Percentiles rank a stretch among this genome's conserved stretches.
Conservation (phyloP, 805 yeast genomes). For the Lipomyces mesembrius region DNA sequence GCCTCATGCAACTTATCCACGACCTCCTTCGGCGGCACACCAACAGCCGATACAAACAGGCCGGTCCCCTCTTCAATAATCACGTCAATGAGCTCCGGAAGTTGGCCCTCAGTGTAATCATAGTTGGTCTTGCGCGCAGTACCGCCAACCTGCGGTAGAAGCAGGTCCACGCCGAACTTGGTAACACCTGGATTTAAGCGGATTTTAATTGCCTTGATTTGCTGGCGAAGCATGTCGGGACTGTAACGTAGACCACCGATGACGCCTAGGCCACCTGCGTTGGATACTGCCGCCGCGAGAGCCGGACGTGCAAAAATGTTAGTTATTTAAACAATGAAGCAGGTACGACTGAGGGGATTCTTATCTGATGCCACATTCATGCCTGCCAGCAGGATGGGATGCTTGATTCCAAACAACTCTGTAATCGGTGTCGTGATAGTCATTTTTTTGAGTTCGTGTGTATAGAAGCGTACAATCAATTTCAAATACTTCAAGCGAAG, state of each 20-base stretch:
- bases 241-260: constrained; percentile 41
- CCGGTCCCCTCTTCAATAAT: constrained; percentile 39
- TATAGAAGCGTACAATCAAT: neutral
- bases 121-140: constrained; percentile 41
- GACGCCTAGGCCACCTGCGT: constrained; percentile 43
- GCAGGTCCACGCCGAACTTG: constrained; percentile 41
- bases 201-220: constrained; percentile 38
- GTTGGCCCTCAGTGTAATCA: constrained; percentile 40
- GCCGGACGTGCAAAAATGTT: constrained; percentile 35
- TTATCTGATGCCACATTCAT: constrained; percentile 42
- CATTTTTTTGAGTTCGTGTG: constrained; percentile 12
- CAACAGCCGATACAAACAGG: constrained; percentile 41
- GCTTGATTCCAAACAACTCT: constrained; percentile 38
- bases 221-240: constrained; percentile 40
- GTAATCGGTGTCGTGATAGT: constrained; percentile 40
- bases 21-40: constrained; percentile 40
- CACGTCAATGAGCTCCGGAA: constrained; percentile 37
- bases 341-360: neutral
- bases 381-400: constrained; percentile 41
- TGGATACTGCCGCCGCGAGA: constrained; percentile 42
- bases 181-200: constrained; percentile 37
- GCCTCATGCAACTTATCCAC: constrained; percentile 39
- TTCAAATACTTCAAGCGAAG: neutral
- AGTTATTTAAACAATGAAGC: neutral
- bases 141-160: constrained; percentile 42